Evolutionary conservation across 768 basidiomycete species (phyloP).

Genomic region (Termitomyces sp.): DNA sequence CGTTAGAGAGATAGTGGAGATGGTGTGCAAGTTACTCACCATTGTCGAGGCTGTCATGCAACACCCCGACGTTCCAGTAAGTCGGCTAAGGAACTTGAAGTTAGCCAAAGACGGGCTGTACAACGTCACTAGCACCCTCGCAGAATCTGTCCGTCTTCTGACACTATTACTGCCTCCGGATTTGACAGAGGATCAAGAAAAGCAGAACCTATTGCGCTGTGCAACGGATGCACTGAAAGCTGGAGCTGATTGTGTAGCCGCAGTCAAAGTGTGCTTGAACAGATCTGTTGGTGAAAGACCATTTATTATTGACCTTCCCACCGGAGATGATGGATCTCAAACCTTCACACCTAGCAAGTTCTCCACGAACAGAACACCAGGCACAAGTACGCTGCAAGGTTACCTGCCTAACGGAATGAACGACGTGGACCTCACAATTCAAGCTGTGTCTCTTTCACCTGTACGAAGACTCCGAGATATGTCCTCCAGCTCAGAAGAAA

Average conservation of each 20-base stretch:
- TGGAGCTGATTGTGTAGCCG: conserved; percentile 83
- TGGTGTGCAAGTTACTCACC: conserved; percentile 86
- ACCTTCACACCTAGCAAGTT: conserved; percentile 48
- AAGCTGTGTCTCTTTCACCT: conserved; percentile 37
- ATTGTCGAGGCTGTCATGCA: conserved; percentile 87
- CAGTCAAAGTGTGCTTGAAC: conserved; percentile 79
- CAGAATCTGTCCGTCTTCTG: conserved; percentile 81
- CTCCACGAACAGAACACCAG: conserved; percentile 31
- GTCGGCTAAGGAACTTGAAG: conserved; percentile 63
- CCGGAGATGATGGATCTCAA: conserved; percentile 39
- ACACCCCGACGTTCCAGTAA: conserved; percentile 63
- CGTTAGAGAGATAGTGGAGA: conserved; percentile 91
- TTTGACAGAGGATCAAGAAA: conserved; percentile 79
- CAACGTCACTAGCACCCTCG: conserved; percentile 79
- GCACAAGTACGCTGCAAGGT: conserved; percentile 32
- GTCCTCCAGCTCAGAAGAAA: conserved; percentile 50
- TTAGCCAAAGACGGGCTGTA: conserved; percentile 79
- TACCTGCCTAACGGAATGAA: conserved; percentile 33
- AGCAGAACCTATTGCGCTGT: conserved; percentile 70
- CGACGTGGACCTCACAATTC: conserved; percentile 63
- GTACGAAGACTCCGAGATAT: conserved; percentile 30
- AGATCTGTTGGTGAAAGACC: conserved; percentile 57
- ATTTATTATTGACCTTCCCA: conserved; percentile 63
- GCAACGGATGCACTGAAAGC: conserved; percentile 86
- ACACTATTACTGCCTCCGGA: conserved; percentile 45